Base-by-base conservation (phyloP, 108 stramenopile genomes). In the Pseudonitzschia pungens region DNA sequence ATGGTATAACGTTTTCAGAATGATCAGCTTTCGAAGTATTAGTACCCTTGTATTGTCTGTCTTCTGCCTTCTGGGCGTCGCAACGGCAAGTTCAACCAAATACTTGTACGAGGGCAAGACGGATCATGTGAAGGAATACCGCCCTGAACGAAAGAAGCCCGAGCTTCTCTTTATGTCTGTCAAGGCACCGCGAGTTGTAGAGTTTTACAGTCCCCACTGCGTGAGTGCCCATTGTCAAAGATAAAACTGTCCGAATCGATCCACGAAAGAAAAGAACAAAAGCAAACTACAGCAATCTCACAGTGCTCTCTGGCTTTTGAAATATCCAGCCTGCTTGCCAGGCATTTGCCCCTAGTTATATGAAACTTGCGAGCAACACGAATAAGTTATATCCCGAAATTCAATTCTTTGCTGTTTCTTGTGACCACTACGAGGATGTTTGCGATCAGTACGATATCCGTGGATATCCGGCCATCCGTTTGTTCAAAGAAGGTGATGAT, bases 351-450 rank as follows among this genome's bases (percentile, higher is more conserved):
- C 72, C 74, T 0, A 51, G 70, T 43, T 84, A 74, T 40, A 44
- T 80, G 29, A 10, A 67, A 28, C 28, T 84, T 18, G 79, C 83
- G 0, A 31, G 70, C 55, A 42, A 48, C 5, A 69, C 72, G 24
- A 59, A 22, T 15, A 24, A 70, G 33, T 7, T 28, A 3, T 72
- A 80, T 52, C 56, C 72, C 36, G 33, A 69, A 10, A 63, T 84
- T 10, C 65, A 77, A 42, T 76, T 84, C 58, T 84, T 73, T 68
- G 79, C 76, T 10, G 83, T 84, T 4, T 80, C 79, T 6, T 84
- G 83, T 68, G 75, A 71, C 27, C 28, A 40, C 12, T 71, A 84
- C 31, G 22, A 31, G 0, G 53, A 80, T 6, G 14, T 76, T 9
- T 82, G 81, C 42, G 41, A 68, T 16, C 26, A 74, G 29, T 74